A percentile compares a stretch with the other conserved stretches of the same genome.
Conservation (phyloP, 805 yeast species). For the Wickerhamomyces hampshirensis region DNA sequence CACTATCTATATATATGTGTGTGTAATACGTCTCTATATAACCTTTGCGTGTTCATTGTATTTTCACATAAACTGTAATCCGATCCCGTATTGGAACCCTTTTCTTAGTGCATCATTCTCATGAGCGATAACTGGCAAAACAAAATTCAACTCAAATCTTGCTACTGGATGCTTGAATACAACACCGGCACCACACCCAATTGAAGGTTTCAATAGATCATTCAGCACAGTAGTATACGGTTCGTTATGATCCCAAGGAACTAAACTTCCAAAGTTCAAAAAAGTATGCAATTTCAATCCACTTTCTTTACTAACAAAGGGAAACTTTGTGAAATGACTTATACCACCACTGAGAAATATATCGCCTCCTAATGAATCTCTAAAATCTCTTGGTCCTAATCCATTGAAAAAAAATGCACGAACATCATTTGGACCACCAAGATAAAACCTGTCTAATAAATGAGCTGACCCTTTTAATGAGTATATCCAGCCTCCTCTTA, state of each 20-base stretch:
- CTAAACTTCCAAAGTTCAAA: slow-evolving; percentile 59
- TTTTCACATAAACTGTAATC: slow-evolving; percentile 47
- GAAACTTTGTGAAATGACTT: slow-evolving; percentile 56
- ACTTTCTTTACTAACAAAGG: slow-evolving; percentile 41
- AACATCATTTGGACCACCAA: slow-evolving; percentile 75
- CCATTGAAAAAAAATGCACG: slow-evolving; percentile 66
- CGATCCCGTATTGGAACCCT: slow-evolving; percentile 66
- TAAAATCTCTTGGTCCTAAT: slow-evolving; percentile 54
- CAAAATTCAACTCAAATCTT: slow-evolving; percentile 60
- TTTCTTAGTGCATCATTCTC: slow-evolving; percentile 48
- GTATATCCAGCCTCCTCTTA: slow-evolving; percentile 53
- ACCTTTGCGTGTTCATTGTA: background rate
- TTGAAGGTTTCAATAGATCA: slow-evolving; percentile 39
- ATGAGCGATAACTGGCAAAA: slow-evolving; percentile 53
- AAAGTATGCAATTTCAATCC: slow-evolving; percentile 62
- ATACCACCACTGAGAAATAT: slow-evolving; percentile 51
- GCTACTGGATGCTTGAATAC: slow-evolving; percentile 61
- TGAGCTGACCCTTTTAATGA: slow-evolving; percentile 39
- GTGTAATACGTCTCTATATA: background rate
- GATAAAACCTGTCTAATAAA: slow-evolving; percentile 72
- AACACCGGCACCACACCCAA: slow-evolving; percentile 56
- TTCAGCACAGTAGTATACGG: slow-evolving; percentile 20
- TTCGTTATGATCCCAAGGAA: slow-evolving; percentile 32
- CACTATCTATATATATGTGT: slow-evolving; percentile 2
- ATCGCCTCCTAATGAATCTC: slow-evolving; percentile 66